Evolutionary conservation across 352 stramenopile genomes (phyloP).

Genomic region (Globisporangium barbulae): DNA sequence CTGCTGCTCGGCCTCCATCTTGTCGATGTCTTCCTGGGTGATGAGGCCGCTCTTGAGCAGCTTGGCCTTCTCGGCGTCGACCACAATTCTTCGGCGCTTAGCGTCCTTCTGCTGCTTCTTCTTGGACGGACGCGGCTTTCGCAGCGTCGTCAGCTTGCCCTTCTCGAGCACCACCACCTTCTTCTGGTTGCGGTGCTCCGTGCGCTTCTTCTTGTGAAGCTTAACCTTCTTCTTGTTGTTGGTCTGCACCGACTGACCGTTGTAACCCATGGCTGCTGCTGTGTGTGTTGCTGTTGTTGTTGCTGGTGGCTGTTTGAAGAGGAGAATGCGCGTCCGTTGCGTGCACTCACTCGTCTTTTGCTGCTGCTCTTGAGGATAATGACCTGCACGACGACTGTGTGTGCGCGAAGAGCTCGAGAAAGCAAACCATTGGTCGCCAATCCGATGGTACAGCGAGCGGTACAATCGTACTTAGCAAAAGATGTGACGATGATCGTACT

Average conservation of each 20-base stretch:
- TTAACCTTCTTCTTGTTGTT: conserved; percentile 90
- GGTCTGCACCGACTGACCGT: conserved; percentile 62
- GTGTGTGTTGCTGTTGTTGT: conserved; percentile 8
- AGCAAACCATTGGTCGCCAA: conserved; percentile 24
- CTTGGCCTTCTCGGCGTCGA: conserved; percentile 72
- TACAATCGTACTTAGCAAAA: conserved; percentile 18
- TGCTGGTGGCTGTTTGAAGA: conserved; percentile 1
- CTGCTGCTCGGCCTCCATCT: conserved; percentile 59
- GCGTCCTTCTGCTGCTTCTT: conserved; percentile 86
- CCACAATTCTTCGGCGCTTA: conserved; percentile 72
- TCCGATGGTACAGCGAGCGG: conserved; percentile 28
- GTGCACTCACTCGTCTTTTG: conserved; percentile 1
- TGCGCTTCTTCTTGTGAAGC: conserved; percentile 81
- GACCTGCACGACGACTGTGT: conserved; percentile 9
- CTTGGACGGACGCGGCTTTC: conserved; percentile 71
- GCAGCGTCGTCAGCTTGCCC: conserved; percentile 50
- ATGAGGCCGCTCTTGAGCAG: conserved; percentile 75
- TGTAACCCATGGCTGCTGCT: conserved; percentile 35
- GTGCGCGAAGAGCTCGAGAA: conserved; percentile 15
- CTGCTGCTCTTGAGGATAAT: conserved; percentile 4
- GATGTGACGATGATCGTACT: neutral
- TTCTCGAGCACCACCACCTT: conserved; percentile 66
- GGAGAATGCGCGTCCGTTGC: neutral
- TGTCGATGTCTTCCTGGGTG: conserved; percentile 82
- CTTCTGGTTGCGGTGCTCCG: conserved; percentile 73